Conservation (phyloP, 2,329 filamentous ascomycete genomes). For the Apiospora koreana region DNA sequence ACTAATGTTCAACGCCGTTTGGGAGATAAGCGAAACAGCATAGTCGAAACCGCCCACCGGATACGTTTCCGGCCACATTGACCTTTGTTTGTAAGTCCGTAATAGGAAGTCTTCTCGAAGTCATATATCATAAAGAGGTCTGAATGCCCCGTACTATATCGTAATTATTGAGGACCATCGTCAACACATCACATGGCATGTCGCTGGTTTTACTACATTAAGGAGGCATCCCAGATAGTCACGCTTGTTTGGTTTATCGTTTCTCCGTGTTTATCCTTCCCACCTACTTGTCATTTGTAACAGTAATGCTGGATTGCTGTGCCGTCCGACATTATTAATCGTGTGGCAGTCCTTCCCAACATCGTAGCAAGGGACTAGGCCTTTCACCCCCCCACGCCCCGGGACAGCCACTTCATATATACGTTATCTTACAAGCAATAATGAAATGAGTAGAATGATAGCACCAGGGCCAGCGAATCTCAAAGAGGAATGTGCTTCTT, state of each 20-base stretch:
- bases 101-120: background rate
- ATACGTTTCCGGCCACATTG: background rate
- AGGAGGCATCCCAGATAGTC: background rate
- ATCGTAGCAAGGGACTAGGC: background rate
- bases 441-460: background rate
- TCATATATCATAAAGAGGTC: constrained; percentile 4
- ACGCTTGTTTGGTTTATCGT: background rate
- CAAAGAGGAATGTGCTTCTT: background rate
- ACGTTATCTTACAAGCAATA: background rate
- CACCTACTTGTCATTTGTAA: background rate
- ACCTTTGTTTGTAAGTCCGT: background rate
- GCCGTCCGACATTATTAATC: background rate
- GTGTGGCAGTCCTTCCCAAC: background rate
- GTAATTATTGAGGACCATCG: background rate
- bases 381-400: background rate
- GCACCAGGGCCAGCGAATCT: background rate
- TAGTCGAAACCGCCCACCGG: background rate
- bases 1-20: background rate
- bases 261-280: background rate
- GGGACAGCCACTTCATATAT: background rate
- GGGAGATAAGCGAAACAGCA: background rate
- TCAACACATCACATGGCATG: background rate
- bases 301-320: background rate
- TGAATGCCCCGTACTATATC: background rate
- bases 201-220: background rate